These are phyloP conservation scores for Termitomyces sp. DNA, from an alignment of 1,284 basidiomycete species.

Conservation along the genomic window DNA sequence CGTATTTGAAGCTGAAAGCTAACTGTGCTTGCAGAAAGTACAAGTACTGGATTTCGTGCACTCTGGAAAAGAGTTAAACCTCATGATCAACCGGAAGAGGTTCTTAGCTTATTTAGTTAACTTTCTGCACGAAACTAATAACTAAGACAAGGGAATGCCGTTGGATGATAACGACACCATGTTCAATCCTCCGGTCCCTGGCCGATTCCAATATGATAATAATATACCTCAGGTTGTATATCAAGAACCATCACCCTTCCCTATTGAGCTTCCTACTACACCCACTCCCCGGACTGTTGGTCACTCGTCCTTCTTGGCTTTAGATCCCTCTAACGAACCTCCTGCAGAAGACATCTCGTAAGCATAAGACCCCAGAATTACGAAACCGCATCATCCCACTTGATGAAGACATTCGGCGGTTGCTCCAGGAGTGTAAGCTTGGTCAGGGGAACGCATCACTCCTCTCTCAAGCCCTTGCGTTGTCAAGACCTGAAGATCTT, in stretches of 20 bases:
- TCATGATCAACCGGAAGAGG: constrained; percentile 65
- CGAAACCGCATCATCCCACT: constrained; percentile 18
- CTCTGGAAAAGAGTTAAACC: constrained; percentile 70
- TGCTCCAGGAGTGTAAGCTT: constrained; percentile 76
- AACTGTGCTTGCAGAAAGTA: constrained; percentile 13
- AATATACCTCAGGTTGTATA: constrained; percentile 24
- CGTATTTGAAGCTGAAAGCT: not conserved
- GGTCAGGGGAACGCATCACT: constrained; percentile 67
- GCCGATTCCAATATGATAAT: constrained; percentile 24
- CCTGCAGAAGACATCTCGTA: constrained; percentile 23
- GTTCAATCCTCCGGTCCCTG: constrained; percentile 57
- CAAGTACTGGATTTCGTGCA: constrained; percentile 45
- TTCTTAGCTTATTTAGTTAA: constrained; percentile 20
- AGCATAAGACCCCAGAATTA: constrained; percentile 26
- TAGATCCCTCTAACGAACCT: not conserved
- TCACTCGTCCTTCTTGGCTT: constrained; percentile 18
- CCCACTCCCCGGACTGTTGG: constrained; percentile 22
- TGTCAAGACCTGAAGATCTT: constrained; percentile 62
- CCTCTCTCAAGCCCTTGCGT: constrained; percentile 58
- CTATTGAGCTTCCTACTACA: constrained; percentile 35
- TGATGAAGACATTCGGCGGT: constrained; percentile 71
- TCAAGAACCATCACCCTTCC: constrained; percentile 26
- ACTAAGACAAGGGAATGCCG: constrained; percentile 53
- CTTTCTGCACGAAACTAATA: not conserved
- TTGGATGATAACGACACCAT: constrained; percentile 48